These are phyloP conservation scores for Pogostemon cablin DNA, from an alignment of 257 asterid genomes.

Conservation along the genomic window DNA sequence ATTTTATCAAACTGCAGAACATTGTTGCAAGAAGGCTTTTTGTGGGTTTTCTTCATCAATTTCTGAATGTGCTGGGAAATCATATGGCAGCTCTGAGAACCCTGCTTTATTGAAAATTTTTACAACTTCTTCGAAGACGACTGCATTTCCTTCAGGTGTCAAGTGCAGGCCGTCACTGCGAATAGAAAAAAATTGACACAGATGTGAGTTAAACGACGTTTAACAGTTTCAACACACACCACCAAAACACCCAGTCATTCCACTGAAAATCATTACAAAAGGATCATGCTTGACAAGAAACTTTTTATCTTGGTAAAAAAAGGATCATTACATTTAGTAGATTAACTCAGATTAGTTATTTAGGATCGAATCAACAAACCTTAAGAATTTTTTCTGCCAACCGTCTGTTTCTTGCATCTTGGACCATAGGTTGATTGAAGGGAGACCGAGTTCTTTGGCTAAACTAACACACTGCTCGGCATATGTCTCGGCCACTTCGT, in stretches of 20 bases:
- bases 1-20: constrained; percentile 36
- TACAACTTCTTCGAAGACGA: constrained; percentile 56
- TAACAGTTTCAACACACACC: background rate
- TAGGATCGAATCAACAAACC: constrained; percentile 32
- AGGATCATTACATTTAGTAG: background rate
- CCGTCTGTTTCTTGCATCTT: constrained; percentile 83
- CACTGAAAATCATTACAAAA: background rate
- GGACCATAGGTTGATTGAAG: constrained; percentile 83
- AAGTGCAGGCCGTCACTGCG: constrained; percentile 89
- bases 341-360: background rate
- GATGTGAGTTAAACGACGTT: background rate
- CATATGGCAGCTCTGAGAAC: constrained; percentile 63
- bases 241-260: background rate
- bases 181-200: background rate
- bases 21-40: constrained; percentile 55
- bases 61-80: constrained; percentile 71
- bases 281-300: no score
- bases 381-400: constrained; percentile 67
- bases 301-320: no score
- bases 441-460: constrained; percentile 75
- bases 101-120: constrained; percentile 61
- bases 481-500: constrained; percentile 63
- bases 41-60: constrained; percentile 66
- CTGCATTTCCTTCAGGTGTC: constrained; percentile 76
- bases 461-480: constrained; percentile 69